Evolutionary conservation across 192 early-diverging fungal genomes (phyloP), one percentile per base, ranked within the genome.

Genomic region (Funneliformis mosseae): DNA sequence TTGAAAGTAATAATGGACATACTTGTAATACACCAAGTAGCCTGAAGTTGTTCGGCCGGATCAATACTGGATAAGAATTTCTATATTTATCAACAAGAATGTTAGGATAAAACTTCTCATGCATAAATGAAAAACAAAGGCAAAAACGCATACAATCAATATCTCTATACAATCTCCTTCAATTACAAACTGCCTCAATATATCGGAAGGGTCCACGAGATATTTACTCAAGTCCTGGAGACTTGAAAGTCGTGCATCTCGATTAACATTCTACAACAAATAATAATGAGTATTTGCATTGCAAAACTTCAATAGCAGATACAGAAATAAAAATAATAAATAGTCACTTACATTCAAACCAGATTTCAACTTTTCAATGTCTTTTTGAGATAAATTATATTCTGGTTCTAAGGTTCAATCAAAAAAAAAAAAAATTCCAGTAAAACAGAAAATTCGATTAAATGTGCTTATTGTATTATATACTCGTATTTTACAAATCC

Each of bases 21-120:
- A 79, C 89, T 92, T n/a, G 91, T 92, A 72, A 92, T 79, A 12
- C 90, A 90, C 79, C 88, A 91, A 8, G 87, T 80, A 21, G 87
- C 85, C 64, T 87, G 84, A n/a, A 90, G 82, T 74, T 88, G 89
- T 61, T 90, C 88, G 8, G 88, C 89, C 1, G 86, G 83, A 68
- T 90, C 84, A 2, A 88, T 82, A 7, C 80, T 81, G 0, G 80
- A 82, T 25, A 92, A 78, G 55, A 88, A 78, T 18, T 81, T 75
- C 86, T 87, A 45, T 9, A 55, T 71, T 12, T 60, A 46, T 38
- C 2, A 6, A 66, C 0, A 73, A 50, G 6, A 42, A 39, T 62
- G 46, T 41, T 18, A 16, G 2, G 0, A 66, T 25, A 14, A 77
- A 41, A 9, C 41, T 38, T 41, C 59, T 41, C 25, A 3, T 16